phyloP scores from a whole-genome alignment of 805 yeast genomes.

The Ascoidea rubescens region DNA sequence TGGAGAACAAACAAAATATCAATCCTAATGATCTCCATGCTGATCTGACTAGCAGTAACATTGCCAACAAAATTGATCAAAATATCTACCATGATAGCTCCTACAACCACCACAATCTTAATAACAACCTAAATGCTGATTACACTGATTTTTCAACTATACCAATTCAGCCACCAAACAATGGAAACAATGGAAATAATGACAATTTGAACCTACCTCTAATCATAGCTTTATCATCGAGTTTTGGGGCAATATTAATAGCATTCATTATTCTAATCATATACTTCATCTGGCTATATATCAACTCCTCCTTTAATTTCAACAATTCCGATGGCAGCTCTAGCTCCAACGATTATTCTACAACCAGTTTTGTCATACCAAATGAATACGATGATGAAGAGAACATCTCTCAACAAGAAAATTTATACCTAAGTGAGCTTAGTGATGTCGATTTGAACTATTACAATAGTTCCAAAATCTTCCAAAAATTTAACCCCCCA shows the following conservation, averaged over 20 bases:
- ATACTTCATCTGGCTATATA: constrained; percentile 7
- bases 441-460: not conserved
- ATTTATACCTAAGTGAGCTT: constrained; percentile 2
- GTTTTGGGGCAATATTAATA: constrained; percentile 6
- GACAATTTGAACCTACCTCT: constrained; percentile 4
- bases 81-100: no score
- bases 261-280: constrained; percentile 7
- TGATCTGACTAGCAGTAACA: no score
- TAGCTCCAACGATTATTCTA: not conserved
- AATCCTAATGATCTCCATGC: no score
- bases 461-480: constrained; percentile 1
- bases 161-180: no score
- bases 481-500: constrained; percentile 6
- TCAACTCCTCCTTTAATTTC: not conserved
- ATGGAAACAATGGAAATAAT: no score
- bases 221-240: constrained; percentile 3
- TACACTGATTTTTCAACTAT: no score
- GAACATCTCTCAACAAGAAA: constrained; percentile 3
- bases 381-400: constrained; percentile 1
- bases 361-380: constrained; percentile 2
- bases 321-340: not conserved
- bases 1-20: no score
- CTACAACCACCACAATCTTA: no score
- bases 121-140: no score
- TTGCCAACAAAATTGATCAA: no score